phyloP scores from a whole-genome alignment of 495 filamentous ascomycete species.

The Lichina pygmaea region DNA sequence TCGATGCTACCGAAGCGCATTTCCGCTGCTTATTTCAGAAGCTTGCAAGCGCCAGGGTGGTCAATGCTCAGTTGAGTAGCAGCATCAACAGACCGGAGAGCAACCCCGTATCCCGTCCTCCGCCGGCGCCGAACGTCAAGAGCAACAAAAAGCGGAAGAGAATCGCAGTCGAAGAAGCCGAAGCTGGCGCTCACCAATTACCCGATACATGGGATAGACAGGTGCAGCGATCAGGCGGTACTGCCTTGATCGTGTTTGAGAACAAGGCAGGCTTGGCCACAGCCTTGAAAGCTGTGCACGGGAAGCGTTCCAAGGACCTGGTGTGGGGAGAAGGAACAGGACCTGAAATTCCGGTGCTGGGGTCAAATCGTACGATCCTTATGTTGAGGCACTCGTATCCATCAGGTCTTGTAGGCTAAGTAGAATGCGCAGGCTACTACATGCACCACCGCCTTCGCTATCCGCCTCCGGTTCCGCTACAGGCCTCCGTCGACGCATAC shows the following conservation, averaged over 20 bases:
- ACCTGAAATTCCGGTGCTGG: slow-evolving; percentile 25
- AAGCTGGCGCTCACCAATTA: slow-evolving; percentile 21
- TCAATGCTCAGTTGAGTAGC: slow-evolving; percentile 41
- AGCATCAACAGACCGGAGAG: slow-evolving; percentile 11
- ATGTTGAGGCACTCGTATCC: neutral
- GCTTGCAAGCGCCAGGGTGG: slow-evolving; percentile 47
- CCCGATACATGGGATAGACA: slow-evolving; percentile 53
- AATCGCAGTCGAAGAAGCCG: slow-evolving; percentile 11
- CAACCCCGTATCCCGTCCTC: slow-evolving; percentile 3
- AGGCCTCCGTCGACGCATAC: slow-evolving; percentile 51
- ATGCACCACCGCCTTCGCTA: slow-evolving; percentile 39
- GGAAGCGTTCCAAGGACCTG: slow-evolving; percentile 24
- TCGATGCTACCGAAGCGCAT: slow-evolving; percentile 56
- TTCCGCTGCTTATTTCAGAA: slow-evolving; percentile 44
- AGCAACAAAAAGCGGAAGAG: slow-evolving; percentile 45
- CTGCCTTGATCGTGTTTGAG: slow-evolving; percentile 57
- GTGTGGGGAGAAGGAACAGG: slow-evolving; percentile 38
- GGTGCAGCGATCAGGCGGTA: slow-evolving; percentile 41
- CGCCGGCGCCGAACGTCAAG: slow-evolving; percentile 17
- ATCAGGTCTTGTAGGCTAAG: neutral
- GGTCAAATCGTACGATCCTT: slow-evolving; percentile 18
- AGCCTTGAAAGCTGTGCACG: slow-evolving; percentile 44
- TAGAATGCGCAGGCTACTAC: slow-evolving; percentile 22
- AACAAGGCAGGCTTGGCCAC: slow-evolving; percentile 47
- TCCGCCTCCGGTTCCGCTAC: slow-evolving; percentile 32